Evolutionary conservation across 2,329 filamentous ascomycete genomes (phyloP), one percentile per base, ranked within the genome.

Genomic region (Fusarium stilboides): DNA sequence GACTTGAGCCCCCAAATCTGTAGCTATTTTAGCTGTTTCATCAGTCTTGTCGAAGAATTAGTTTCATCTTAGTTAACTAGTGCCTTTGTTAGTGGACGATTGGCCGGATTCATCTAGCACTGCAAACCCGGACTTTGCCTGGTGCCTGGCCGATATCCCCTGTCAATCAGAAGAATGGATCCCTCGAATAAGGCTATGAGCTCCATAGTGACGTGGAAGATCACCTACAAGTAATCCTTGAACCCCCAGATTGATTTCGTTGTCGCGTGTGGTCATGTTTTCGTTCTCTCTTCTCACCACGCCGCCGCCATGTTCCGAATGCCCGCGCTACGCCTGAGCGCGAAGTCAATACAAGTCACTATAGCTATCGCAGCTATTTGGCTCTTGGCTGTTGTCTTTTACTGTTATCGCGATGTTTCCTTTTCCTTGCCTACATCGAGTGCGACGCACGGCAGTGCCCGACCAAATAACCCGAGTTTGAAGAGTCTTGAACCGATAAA

Each of bases 341-440:
- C 68, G 20, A 60, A 20, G 20, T 45, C 61, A 3, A 33, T 63
- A n/a, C 69, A 66, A 22, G 55, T 69, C 40, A 58, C 46, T 2
- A 57, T 56, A 15, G 45, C 52, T 5, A 44, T 64, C 10, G 51
- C 53, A 9, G 60, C 62, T 10, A 42, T 69, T 22, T 71, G 69
- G 69, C 31, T 71, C 17, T 57, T 71, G 28, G 20, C 49, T 5
- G 24, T 49, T 2, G 43, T 57, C 10, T 43, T 46, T 17, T 65
- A 69, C 15, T 52, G 49, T 9, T 67, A 58, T 13, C 40, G 45
- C 22, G 45, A 69, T 39, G 20, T 26, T 31, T 36, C 61, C 0
- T 44, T 54, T 4, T 34, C 33, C 8, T n/a, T 33, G 13, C 26
- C 55, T 1, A 36, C 50, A 3, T n/a, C 46, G 8, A 20, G 15